phyloP scores from a whole-genome alignment of 805 yeast species.

The Metschnikowia kofuensis region DNA sequence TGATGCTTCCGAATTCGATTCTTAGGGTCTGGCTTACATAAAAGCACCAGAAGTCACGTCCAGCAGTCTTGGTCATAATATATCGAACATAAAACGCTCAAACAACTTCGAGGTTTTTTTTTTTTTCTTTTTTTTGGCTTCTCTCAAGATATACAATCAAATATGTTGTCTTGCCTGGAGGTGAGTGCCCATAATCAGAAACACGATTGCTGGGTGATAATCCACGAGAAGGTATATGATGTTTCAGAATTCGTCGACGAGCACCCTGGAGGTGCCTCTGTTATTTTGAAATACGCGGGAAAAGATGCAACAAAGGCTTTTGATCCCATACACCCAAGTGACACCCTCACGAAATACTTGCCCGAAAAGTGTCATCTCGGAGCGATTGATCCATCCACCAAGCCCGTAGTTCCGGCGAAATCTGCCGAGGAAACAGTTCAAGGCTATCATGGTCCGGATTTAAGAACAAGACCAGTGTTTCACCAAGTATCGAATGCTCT shows the following conservation, averaged over 20 bases:
- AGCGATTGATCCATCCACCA: slow-evolving; percentile 26
- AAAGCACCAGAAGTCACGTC: too few relatives aligned
- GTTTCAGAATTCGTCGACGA: slow-evolving; percentile 58
- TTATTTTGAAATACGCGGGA: slow-evolving; percentile 52
- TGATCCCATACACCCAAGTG: slow-evolving; percentile 90
- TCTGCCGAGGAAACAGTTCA: background rate
- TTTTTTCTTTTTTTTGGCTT: too few relatives aligned
- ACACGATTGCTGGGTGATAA: slow-evolving; percentile 80
- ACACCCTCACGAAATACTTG: slow-evolving; percentile 63
- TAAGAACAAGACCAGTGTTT: too few relatives aligned
- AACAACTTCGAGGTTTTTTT: too few relatives aligned
- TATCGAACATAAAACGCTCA: background rate
- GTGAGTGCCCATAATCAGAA: slow-evolving; percentile 47
- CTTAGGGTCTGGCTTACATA: too few relatives aligned
- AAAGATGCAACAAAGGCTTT: slow-evolving; percentile 72
- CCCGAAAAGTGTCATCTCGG: slow-evolving; percentile 42
- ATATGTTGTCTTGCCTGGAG: slow-evolving; percentile 22
- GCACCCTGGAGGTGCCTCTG: slow-evolving; percentile 62
- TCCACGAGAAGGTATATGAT: slow-evolving; percentile 77
- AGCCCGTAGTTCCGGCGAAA: slow-evolving; percentile 1
- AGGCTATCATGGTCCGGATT: background rate
- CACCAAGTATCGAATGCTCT: too few relatives aligned
- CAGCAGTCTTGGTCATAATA: too few relatives aligned
- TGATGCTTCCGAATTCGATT: too few relatives aligned
- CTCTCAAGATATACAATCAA: background rate